Evolutionary conservation across 2,329 filamentous ascomycete genomes (phyloP).

Genomic region (Neurospora sp.): DNA sequence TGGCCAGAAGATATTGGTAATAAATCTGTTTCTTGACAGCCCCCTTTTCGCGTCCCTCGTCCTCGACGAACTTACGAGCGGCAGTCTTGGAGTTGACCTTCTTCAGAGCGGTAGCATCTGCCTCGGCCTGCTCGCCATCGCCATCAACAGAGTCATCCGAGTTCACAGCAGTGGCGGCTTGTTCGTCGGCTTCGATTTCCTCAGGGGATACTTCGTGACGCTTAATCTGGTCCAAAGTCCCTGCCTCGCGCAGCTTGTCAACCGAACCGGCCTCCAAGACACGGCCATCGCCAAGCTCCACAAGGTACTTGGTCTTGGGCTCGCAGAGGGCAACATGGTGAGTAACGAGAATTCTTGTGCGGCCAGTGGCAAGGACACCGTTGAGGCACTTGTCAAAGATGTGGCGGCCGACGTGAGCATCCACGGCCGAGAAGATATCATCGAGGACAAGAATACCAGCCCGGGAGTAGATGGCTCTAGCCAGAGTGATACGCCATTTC

Average conservation of each 20-base stretch:
- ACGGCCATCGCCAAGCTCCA: slow-evolving; percentile 60
- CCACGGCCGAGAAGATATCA: slow-evolving; percentile 75
- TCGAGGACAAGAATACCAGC: slow-evolving; percentile 69
- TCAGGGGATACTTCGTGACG: slow-evolving; percentile 39
- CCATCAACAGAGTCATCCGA: slow-evolving; percentile 38
- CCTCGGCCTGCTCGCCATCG: slow-evolving; percentile 28
- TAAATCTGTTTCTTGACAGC: slow-evolving; percentile 61
- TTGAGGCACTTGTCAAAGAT: slow-evolving; percentile 68
- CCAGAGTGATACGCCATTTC: slow-evolving; percentile 72
- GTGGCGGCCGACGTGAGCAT: slow-evolving; percentile 70
- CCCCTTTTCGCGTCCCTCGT: slow-evolving; percentile 62
- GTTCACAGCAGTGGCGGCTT: slow-evolving; percentile 40
- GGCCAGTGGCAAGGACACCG: slow-evolving; percentile 55
- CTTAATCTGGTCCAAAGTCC: slow-evolving; percentile 46
- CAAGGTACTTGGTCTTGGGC: slow-evolving; percentile 61
- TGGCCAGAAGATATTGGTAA: slow-evolving; percentile 53
- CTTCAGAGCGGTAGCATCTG: slow-evolving; percentile 31
- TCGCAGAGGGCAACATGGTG: slow-evolving; percentile 68
- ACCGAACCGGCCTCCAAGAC: slow-evolving; percentile 55
- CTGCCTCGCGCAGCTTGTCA: slow-evolving; percentile 51
- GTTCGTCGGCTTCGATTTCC: slow-evolving; percentile 38
- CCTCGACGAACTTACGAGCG: slow-evolving; percentile 64
- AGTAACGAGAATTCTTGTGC: slow-evolving; percentile 71
- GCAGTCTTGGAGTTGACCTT: slow-evolving; percentile 39
- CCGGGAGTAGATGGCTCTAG: slow-evolving; percentile 68